phyloP scores from a whole-genome alignment of 2,329 filamentous ascomycete species.

The Thielaviopsis punctulata region DNA sequence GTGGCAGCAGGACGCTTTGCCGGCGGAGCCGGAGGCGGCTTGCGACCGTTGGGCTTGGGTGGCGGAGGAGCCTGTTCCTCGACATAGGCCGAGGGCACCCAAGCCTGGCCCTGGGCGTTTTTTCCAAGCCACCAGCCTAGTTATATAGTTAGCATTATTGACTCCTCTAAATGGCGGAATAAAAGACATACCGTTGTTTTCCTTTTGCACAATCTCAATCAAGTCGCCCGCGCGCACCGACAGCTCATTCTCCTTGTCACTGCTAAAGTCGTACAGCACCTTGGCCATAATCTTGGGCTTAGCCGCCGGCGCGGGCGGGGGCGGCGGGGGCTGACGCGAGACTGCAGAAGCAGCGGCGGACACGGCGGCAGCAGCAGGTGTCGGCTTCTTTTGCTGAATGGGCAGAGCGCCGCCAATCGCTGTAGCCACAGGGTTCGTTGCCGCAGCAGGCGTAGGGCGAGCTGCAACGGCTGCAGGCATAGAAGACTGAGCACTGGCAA shows the following conservation, averaged over 20 bases:
- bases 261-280: slow-evolving; percentile 81
- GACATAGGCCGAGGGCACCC: slow-evolving; percentile 87
- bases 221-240: slow-evolving; percentile 64
- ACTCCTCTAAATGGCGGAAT: slow-evolving; percentile 6
- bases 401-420: slow-evolving; percentile 18
- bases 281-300: slow-evolving; percentile 63
- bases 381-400: slow-evolving; percentile 14
- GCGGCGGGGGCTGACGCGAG: slow-evolving; percentile 42
- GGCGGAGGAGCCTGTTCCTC: slow-evolving; percentile 55
- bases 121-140: slow-evolving; percentile 96
- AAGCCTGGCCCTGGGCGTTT: slow-evolving; percentile 57
- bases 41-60: slow-evolving; percentile 33
- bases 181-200: slow-evolving; percentile 65
- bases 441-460: slow-evolving; percentile 14
- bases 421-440: slow-evolving; percentile 12
- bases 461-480: slow-evolving; percentile 16
- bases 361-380: not conserved
- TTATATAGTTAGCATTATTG: slow-evolving; percentile 17
- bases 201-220: slow-evolving; percentile 82
- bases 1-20: slow-evolving; percentile 59
- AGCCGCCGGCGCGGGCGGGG: slow-evolving; percentile 40
- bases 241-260: slow-evolving; percentile 71
- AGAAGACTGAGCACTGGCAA: slow-evolving; percentile 15
- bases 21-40: slow-evolving; percentile 59
- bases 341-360: slow-evolving; percentile 19